phyloP scores from a whole-genome alignment of 331 rosid species.

The Cydonia oblonga region DNA sequence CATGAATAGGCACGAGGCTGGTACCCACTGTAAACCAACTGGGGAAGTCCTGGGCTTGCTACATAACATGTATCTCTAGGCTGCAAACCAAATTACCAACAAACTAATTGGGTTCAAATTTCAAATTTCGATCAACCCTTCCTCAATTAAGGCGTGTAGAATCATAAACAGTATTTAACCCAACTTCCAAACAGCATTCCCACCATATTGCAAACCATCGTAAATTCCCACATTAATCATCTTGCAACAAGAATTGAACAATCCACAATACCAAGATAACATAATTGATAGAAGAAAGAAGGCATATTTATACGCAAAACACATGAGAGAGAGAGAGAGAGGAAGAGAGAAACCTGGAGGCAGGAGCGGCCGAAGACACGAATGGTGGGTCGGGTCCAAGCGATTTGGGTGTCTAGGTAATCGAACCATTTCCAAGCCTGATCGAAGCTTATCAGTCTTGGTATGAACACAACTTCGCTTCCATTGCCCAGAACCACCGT shows the following conservation, averaged over 20 bases:
- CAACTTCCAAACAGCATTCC: background rate
- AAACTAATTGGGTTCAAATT: background rate
- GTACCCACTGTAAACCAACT: slow-evolving; percentile 73
- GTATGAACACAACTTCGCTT: slow-evolving; percentile 62
- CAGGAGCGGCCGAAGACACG: slow-evolving; percentile 62
- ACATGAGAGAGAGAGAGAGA: background rate
- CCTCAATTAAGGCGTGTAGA: background rate
- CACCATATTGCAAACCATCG: background rate
- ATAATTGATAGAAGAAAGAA: background rate
- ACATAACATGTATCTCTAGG: slow-evolving; percentile 86
- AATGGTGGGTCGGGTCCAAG: slow-evolving; percentile 86
- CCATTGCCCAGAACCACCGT: slow-evolving; percentile 52
- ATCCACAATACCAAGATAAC: background rate
- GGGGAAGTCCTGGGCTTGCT: slow-evolving; percentile 65
- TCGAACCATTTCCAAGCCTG: slow-evolving; percentile 72
- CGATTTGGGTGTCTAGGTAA: slow-evolving; percentile 49
- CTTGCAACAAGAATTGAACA: background rate
- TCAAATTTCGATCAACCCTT: background rate
- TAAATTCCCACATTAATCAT: background rate
- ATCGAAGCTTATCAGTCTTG: slow-evolving; percentile 37
- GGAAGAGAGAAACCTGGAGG: slow-evolving; percentile 47
- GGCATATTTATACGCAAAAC: background rate
- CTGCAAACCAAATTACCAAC: slow-evolving; percentile 27
- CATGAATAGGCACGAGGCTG: slow-evolving; percentile 70
- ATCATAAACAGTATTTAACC: background rate